A percentile compares a stretch with the other conserved stretches of the same genome.
Conservation (phyloP, 1,284 basidiomycete genomes). For the Hymenochaete sp. region DNA sequence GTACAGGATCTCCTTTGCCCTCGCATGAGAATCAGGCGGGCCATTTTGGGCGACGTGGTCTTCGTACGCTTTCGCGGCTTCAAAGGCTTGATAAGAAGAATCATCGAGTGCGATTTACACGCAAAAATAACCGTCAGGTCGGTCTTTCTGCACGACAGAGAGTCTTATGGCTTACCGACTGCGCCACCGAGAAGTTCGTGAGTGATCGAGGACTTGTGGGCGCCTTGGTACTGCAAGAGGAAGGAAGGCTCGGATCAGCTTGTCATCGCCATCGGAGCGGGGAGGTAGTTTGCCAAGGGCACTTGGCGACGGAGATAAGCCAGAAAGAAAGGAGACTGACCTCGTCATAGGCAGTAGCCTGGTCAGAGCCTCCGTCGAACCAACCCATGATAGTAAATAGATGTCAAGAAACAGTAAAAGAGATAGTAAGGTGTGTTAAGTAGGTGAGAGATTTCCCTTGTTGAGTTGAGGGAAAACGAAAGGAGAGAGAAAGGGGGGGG, state of each 20-base stretch:
- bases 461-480: too few species aligned
- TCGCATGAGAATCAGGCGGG: slow-evolving; percentile 32
- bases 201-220: slow-evolving; percentile 20
- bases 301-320: background rate
- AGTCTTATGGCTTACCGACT: slow-evolving; percentile 17
- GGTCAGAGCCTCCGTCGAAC: slow-evolving; percentile 41
- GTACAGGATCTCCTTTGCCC: slow-evolving; percentile 39
- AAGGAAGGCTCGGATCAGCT: background rate
- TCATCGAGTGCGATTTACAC: background rate
- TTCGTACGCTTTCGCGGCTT: slow-evolving; percentile 53
- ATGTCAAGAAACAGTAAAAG: slow-evolving; percentile 14
- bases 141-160: background rate
- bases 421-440: background rate
- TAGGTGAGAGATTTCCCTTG: too few species aligned
- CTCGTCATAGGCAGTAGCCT: slow-evolving; percentile 39
- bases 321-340: slow-evolving; percentile 23
- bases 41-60: slow-evolving; percentile 39
- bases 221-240: background rate
- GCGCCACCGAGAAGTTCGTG: slow-evolving; percentile 29
- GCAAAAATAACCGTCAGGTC: too few species aligned
- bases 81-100: slow-evolving; percentile 1
- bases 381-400: slow-evolving; percentile 37
- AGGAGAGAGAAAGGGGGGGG: background rate
- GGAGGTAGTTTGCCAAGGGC: background rate
- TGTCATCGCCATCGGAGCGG: slow-evolving; percentile 9